A percentile compares a stretch with the other conserved stretches of the same genome.
phyloP scores from a whole-genome alignment of 805 yeast species.

The Citeromyces matritensis region DNA sequence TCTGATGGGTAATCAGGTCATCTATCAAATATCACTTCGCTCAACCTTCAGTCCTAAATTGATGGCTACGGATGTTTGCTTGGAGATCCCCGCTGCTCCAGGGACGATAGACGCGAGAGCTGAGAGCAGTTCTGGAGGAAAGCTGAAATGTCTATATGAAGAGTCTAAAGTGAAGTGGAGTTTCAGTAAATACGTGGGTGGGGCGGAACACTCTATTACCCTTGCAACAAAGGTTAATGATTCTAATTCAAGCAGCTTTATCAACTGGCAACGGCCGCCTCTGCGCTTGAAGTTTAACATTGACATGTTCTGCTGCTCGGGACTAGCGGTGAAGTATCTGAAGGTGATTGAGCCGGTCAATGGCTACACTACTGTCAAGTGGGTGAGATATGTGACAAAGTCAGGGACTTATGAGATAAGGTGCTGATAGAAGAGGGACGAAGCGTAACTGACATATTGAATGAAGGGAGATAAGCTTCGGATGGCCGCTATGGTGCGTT shows the following conservation, averaged over 20 bases:
- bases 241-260: constrained; percentile 3
- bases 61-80: constrained; percentile 45
- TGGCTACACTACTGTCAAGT: constrained; percentile 62
- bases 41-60: constrained; percentile 45
- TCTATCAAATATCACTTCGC: constrained; percentile 43
- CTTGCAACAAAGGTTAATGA: constrained; percentile 16
- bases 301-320: constrained; percentile 65
- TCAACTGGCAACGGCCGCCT: constrained; percentile 63
- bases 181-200: constrained; percentile 52
- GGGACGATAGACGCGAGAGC: constrained; percentile 32
- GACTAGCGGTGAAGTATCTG: constrained; percentile 58
- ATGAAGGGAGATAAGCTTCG: no score
- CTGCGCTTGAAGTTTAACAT: constrained; percentile 54
- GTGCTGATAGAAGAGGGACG: constrained; percentile 19
- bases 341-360: constrained; percentile 38
- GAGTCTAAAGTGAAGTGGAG: constrained; percentile 58
- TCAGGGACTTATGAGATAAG: constrained; percentile 78
- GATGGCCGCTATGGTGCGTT: no score
- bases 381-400: constrained; percentile 70
- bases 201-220: constrained; percentile 38
- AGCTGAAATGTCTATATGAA: constrained; percentile 51
- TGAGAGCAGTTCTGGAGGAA: constrained; percentile 37
- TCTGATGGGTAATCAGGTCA: constrained; percentile 27
- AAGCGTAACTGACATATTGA: no score
- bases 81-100: constrained; percentile 59